Percentiles rank a stretch among this genome's conserved stretches.
Conservation (phyloP, 768 basidiomycete species). For the Termitomyces sp. region DNA sequence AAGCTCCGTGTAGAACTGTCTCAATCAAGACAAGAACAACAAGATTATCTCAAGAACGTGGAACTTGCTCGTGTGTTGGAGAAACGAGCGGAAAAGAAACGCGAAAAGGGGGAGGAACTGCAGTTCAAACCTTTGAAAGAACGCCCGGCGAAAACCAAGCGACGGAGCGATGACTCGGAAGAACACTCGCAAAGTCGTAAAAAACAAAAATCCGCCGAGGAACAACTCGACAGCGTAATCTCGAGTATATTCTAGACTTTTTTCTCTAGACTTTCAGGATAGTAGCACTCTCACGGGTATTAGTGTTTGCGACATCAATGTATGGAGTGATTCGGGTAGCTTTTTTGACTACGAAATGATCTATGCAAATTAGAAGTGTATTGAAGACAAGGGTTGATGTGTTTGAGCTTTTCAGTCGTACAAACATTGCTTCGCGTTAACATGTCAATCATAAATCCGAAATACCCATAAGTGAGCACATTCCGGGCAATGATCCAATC, state of each 20-base stretch:
- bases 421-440: no score
- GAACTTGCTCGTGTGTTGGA: conserved; percentile 85
- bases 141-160: conserved; percentile 22
- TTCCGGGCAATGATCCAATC: neutral
- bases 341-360: no score
- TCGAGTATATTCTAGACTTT: conserved; percentile 14
- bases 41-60: conserved; percentile 90
- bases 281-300: no score
- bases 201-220: conserved; percentile 23
- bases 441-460: no score
- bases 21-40: conserved; percentile 84
- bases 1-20: conserved; percentile 89
- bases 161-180: conserved; percentile 19
- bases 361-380: no score
- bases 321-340: no score
- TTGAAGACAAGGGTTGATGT: no score
- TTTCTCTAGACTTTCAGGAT: no score
- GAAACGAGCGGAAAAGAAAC: conserved; percentile 69
- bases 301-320: no score
- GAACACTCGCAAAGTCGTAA: conserved; percentile 17
- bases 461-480: no score
- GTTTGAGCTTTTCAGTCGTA: no score
- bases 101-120: conserved; percentile 51
- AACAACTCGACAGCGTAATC: conserved; percentile 13
- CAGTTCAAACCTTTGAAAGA: conserved; percentile 30